Evolutionary conservation across 129 eudicot species (phyloP).

Genomic region (Tagetes erecta): DNA sequence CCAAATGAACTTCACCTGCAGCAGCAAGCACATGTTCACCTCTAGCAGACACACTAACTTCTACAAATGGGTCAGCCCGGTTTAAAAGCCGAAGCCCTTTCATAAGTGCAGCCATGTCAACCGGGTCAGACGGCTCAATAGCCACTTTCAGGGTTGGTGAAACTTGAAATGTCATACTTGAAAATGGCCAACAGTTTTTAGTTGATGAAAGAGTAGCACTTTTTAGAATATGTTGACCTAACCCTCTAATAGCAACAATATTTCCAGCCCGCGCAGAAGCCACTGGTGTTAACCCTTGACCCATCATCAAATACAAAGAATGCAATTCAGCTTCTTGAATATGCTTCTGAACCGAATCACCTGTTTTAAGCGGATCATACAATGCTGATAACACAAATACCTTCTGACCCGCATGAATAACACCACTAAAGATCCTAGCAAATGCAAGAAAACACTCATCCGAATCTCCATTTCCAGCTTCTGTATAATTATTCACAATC

Average conservation of each 20-base stretch:
- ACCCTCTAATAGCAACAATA: slow-evolving; percentile 88
- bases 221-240: slow-evolving; percentile 89
- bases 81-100: slow-evolving; percentile 87
- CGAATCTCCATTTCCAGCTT: slow-evolving; percentile 56
- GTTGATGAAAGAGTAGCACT: slow-evolving; percentile 95
- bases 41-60: slow-evolving; percentile 83
- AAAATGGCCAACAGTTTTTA: slow-evolving; percentile 88
- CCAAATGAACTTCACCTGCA: slow-evolving; percentile 97
- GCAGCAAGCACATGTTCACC: slow-evolving; percentile 99
- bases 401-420: slow-evolving; percentile 63
- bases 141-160: slow-evolving; percentile 95
- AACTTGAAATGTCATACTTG: slow-evolving; percentile 95
- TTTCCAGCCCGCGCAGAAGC: slow-evolving; percentile 80
- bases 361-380: slow-evolving; percentile 73
- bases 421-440: slow-evolving; percentile 92
- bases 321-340: slow-evolving; percentile 87
- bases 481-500: slow-evolving; percentile 38
- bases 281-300: slow-evolving; percentile 86
- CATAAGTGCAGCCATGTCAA: slow-evolving; percentile 81
- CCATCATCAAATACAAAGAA: slow-evolving; percentile 95
- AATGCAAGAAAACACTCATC: slow-evolving; percentile 96
- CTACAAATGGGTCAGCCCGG: slow-evolving; percentile 97
- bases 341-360: slow-evolving; percentile 70
- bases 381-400: slow-evolving; percentile 80
- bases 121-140: slow-evolving; percentile 91